Conservation (phyloP, 441 rosid genomes). For the Croton laevigatus region DNA sequence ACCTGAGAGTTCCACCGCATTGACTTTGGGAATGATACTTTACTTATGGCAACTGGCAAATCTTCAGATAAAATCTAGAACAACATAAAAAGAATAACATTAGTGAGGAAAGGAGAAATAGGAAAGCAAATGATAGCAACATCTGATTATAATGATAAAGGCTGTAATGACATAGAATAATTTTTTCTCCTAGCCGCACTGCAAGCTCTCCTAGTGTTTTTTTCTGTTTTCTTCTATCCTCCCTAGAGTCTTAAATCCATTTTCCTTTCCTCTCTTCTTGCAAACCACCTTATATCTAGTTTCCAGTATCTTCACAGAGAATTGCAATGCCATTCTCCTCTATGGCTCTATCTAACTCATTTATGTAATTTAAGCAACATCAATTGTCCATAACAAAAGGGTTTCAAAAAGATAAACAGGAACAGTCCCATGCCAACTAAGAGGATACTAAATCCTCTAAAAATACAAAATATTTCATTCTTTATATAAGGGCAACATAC, state of each 20-base stretch:
- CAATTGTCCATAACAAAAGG: neutral
- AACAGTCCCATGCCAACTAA: neutral
- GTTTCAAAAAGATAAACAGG: neutral
- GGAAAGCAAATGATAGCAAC: neutral
- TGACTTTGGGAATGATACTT: conserved; percentile 84
- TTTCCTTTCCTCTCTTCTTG: neutral
- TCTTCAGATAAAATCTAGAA: conserved; percentile 85
- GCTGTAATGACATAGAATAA: too few relatives aligned
- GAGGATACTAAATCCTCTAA: neutral
- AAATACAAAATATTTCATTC: neutral
- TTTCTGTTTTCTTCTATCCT: neutral
- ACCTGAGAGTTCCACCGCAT: conserved; percentile 99
- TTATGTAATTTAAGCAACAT: neutral
- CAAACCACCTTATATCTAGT: neutral
- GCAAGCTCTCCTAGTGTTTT: neutral
- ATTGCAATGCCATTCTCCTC: neutral
- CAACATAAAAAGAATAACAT: conserved; percentile 17
- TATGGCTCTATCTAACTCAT: neutral
- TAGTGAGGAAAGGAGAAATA: neutral
- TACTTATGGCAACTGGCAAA: conserved; percentile 65
- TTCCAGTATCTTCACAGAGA: neutral
- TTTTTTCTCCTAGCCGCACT: neutral
- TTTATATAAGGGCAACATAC: neutral
- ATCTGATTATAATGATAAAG: neutral
- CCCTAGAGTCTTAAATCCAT: neutral